phyloP scores from a whole-genome alignment of 1,284 basidiomycete genomes.

The Microbotryum lychnidis-dioicae region DNA sequence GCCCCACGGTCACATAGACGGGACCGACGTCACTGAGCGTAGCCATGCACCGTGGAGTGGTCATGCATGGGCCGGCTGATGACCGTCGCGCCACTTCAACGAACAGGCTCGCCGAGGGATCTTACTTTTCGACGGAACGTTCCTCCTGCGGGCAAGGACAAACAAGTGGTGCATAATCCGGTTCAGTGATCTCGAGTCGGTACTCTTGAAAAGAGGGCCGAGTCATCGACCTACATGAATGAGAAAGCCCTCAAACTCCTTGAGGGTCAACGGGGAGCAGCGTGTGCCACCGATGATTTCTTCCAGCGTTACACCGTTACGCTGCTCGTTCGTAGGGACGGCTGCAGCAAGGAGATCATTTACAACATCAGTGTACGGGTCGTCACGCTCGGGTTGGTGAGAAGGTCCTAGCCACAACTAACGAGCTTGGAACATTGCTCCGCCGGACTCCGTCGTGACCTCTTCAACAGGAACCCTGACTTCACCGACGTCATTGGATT shows the following conservation, averaged over 20 bases:
- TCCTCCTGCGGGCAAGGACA: conserved; percentile 3
- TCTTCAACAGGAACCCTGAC: too few relatives aligned
- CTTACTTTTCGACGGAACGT: conserved; percentile 15
- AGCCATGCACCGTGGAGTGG: background rate
- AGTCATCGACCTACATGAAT: conserved; percentile 6
- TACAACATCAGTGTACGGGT: too few relatives aligned
- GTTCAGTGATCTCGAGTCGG: background rate
- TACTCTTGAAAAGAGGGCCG: background rate
- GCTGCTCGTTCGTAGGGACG: background rate
- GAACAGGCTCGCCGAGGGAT: background rate
- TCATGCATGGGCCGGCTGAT: background rate
- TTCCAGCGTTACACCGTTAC: conserved; percentile 9
- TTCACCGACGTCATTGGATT: too few relatives aligned
- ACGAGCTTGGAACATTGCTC: too few relatives aligned
- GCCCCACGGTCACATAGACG: background rate
- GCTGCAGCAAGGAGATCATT: too few relatives aligned
- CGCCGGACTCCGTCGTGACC: too few relatives aligned
- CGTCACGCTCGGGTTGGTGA: too few relatives aligned
- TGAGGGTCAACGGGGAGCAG: conserved; percentile 12
- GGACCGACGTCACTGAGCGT: background rate
- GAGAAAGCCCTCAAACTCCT: conserved; percentile 17
- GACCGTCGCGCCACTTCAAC: background rate
- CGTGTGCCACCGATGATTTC: conserved; percentile 12
- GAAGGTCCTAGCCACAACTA: too few relatives aligned
- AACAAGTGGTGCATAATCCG: background rate